Evolutionary conservation across 2,329 filamentous ascomycete genomes (phyloP).

Genomic region (Fusarium abutilonis): DNA sequence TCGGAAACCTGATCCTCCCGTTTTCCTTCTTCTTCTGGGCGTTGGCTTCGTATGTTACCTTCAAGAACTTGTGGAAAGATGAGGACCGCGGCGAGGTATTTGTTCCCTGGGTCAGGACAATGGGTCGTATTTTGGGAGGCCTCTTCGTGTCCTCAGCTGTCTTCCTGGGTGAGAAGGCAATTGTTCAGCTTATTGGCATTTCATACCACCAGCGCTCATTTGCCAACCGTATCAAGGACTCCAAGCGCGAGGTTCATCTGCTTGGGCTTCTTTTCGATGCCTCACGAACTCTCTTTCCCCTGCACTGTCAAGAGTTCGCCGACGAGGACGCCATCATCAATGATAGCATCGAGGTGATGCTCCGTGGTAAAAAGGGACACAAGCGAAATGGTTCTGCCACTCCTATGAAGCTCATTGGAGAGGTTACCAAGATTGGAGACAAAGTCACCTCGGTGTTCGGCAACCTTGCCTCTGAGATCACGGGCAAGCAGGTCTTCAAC

Average conservation of each 20-base stretch:
- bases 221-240: slow-evolving; percentile 83
- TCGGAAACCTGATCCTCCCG: slow-evolving; percentile 71
- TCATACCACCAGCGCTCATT: slow-evolving; percentile 88
- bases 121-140: slow-evolving; percentile 73
- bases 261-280: slow-evolving; percentile 90
- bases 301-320: slow-evolving; percentile 88
- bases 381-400: slow-evolving; percentile 70
- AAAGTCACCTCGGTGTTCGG: slow-evolving; percentile 94
- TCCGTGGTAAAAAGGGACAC: slow-evolving; percentile 64
- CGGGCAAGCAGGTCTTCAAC: slow-evolving; percentile 95
- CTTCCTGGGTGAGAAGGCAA: slow-evolving; percentile 78
- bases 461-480: slow-evolving; percentile 92
- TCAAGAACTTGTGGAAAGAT: slow-evolving; percentile 62
- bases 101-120: slow-evolving; percentile 64
- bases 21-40: slow-evolving; percentile 76
- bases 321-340: slow-evolving; percentile 94
- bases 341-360: slow-evolving; percentile 78
- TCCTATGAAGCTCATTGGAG: slow-evolving; percentile 81
- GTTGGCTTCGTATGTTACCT: slow-evolving; percentile 69
- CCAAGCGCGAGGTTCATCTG: slow-evolving; percentile 85
- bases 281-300: slow-evolving; percentile 86
- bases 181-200: slow-evolving; percentile 85
- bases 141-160: slow-evolving; percentile 74
- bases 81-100: slow-evolving; percentile 44
- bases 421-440: slow-evolving; percentile 84